Base-by-base conservation (phyloP, 768 basidiomycete genomes). In the Megacollybia marginata region DNA sequence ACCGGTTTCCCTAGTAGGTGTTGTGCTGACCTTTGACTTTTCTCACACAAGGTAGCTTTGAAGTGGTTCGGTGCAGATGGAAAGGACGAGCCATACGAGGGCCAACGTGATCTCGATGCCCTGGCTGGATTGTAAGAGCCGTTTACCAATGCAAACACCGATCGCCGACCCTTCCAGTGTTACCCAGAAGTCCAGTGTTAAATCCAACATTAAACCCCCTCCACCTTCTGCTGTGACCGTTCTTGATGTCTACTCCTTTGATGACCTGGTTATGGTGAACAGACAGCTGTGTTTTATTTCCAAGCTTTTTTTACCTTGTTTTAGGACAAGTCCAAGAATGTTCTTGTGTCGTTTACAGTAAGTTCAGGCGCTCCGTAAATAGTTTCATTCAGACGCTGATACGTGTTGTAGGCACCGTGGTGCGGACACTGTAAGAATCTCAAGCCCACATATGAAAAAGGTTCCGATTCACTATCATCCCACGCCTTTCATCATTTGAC, bases 371-470 rank as follows among this genome's bases (percentile, higher is more conserved):
- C 20, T 56, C 46, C 35, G 28, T 34, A 13, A n/a, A 32, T 46
- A 16, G 33, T n/a, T 40, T 50, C 47, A 31, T 45, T 44, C 44
- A 33, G 47, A 12, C 42, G 18, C 5, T 20, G 11, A 34, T 49
- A 50, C 34, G 20, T 2, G 52, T 20, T 43, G 44, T 54, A 79
- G 77, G 78, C 87, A 20, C 80, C 82, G 35, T 86, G 89, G 91
- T 94, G 94, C 57, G 92, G 92, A 31, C 93, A 98, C 73, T 97
- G 95, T 79, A 97, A 97, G 72, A 76, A 53, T 55, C 64, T 96
- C 65, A 94, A 94, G 66, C 92, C 93, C 16, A 73, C 75, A 32
- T 93, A 88, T 60, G 92, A 94, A 64, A 76, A 88, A 64, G 83
- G 84, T 85, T 40, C 8, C 13, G 34, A 33, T 1, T 33, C 48